phyloP scores from a whole-genome alignment of 2,329 filamentous ascomycete genomes.

The Xylaria arbuscula region DNA sequence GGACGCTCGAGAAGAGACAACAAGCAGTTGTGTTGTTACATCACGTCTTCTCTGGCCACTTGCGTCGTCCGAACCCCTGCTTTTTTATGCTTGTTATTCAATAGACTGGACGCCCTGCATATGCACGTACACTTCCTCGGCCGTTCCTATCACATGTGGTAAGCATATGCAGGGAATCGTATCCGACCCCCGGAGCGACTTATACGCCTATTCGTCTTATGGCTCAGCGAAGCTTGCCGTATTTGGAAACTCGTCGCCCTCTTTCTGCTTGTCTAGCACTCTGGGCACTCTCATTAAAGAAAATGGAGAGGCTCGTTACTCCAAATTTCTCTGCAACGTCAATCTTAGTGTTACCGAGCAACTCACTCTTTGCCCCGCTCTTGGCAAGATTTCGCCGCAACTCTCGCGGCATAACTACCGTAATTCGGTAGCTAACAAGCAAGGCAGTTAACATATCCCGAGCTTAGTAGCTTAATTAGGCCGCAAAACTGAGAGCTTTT shows the following conservation, averaged over 20 bases:
- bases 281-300: not conserved
- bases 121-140: conserved; percentile 30
- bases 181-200: conserved; percentile 31
- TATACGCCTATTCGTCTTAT: conserved; percentile 13
- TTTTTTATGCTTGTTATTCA: conserved; percentile 32
- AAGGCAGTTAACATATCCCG: conserved; percentile 12
- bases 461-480: not conserved
- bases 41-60: conserved; percentile 33
- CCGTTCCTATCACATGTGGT: conserved; percentile 26
- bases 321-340: conserved; percentile 11
- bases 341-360: conserved; percentile 30
- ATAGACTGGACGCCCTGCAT: conserved; percentile 38
- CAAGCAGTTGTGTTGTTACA: conserved; percentile 30
- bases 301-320: conserved; percentile 21
- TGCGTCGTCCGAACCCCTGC: conserved; percentile 32
- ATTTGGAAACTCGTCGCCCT: conserved; percentile 29
- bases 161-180: conserved; percentile 18
- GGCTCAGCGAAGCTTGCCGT: conserved; percentile 8
- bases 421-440: not conserved
- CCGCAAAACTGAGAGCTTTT: not conserved
- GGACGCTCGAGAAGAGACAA: conserved; percentile 32
- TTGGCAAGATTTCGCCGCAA: conserved; percentile 14
- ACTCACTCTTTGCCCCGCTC: conserved; percentile 15
- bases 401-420: conserved; percentile 16
- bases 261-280: conserved; percentile 8